These are phyloP conservation scores for Trichosanthes truncata DNA, from an alignment of 306 rosid genomes.

Conservation along the genomic window DNA sequence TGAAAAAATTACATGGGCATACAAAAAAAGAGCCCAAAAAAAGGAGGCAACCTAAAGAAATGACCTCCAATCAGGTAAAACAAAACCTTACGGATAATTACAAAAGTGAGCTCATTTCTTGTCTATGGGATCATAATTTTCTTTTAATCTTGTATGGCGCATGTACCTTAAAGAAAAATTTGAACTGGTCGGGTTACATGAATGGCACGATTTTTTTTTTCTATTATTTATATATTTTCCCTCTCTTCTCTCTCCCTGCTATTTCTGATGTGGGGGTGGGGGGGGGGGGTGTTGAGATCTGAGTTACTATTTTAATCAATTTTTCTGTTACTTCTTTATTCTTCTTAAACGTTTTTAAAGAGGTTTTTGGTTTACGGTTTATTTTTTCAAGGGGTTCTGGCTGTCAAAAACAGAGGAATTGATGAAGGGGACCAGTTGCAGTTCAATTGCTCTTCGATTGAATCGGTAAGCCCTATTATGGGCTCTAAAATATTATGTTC, in stretches of 20 bases:
- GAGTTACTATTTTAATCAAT: not conserved
- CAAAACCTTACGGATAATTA: not conserved
- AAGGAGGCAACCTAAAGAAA: not conserved
- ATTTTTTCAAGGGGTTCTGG: slow-evolving; percentile 5
- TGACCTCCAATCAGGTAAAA: not conserved
- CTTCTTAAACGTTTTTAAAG: not conserved
- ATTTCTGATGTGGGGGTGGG: not conserved
- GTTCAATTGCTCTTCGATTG: slow-evolving; percentile 14
- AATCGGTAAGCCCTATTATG: slow-evolving; percentile 13
- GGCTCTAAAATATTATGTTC: not conserved
- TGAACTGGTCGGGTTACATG: not conserved
- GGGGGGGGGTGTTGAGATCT: not conserved
- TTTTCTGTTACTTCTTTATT: not conserved
- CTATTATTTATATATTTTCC: not conserved
- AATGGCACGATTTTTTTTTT: not conserved
- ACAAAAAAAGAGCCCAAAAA: no score
- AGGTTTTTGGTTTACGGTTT: not conserved
- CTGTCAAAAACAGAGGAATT: not conserved
- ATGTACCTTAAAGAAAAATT: not conserved
- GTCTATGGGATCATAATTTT: not conserved
- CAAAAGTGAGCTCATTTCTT: not conserved
- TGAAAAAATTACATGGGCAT: no score
- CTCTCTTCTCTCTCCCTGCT: not conserved
- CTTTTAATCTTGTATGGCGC: not conserved
- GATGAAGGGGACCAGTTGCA: slow-evolving; percentile 13